Base-by-base conservation (phyloP, 2,329 filamentous ascomycete species). In the Trichothecium roseum region DNA sequence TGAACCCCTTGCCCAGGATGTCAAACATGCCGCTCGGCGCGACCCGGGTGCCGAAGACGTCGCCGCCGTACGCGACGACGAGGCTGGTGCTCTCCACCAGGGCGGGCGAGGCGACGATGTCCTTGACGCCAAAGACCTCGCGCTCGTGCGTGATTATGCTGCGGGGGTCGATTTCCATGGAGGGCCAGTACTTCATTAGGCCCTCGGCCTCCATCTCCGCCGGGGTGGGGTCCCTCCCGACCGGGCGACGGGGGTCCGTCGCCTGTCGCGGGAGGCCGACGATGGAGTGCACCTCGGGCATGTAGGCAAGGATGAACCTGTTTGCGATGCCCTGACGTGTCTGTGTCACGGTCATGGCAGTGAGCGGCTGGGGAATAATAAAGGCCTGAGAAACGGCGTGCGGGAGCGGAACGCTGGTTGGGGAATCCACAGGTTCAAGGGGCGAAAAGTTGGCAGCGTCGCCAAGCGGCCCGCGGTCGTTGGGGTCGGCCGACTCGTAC, bases 21-120 rank as follows among this genome's bases (percentile, higher is more conserved):
- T 98, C 91, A 57, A 98, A 98, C 13, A 83, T 74, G 47, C 83
- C 78, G 57, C 86, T 94, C 1, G 91, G 91, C n/a, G 81, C 76
- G 9, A 93, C 74, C 35, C 87, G 69, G 1, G 87, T 89, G 12
- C 84, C 87, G 45, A 93, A 98, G 2, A 96, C 64, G 55, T 98
- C 91, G 12, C 86, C 56, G 4, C 91, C 91, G 50, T 83, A 94
- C 0, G 86, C 87, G 50, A 95, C 81, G 10, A 98, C 72, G 37
- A 96, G 57, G 49, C 83, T 89, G 1, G 91, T 96, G 60, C 88
- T 95, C 64, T 98, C 91, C 20, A 98, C 72, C 4, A 86, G 57
- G 2, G 86, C 84, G 1, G 88, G 84, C 14, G 74, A 74, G 0
- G 86, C 78, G 20, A 89, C 71, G 15, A 96, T 76, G 31, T 74